Conservation (phyloP, 371 early-diverging fungal genomes). For the Mucor mucedo region DNA sequence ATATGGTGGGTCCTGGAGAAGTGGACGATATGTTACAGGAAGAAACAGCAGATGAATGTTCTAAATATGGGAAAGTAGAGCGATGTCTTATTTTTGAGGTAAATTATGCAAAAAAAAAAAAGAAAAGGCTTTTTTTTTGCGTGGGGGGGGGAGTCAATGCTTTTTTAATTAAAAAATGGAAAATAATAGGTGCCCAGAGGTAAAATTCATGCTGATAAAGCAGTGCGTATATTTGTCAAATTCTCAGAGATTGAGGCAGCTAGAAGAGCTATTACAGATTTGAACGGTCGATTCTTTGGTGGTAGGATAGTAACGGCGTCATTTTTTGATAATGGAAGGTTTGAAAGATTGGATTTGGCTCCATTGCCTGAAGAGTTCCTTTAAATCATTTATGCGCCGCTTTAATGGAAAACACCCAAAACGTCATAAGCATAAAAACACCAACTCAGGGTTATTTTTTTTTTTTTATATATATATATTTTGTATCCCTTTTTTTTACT, state of each 20-base stretch:
- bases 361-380: constrained; percentile 51
- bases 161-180: too few relatives aligned
- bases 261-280: constrained; percentile 58
- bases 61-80: constrained; percentile 74
- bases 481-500: neutral
- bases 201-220: constrained; percentile 60
- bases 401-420: constrained; percentile 11
- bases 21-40: constrained; percentile 75
- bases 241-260: constrained; percentile 61
- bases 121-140: too few relatives aligned
- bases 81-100: constrained; percentile 74
- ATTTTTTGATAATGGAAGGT: constrained; percentile 59
- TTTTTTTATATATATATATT: neutral
- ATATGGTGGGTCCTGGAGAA: constrained; percentile 75
- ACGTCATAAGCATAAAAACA: neutral
- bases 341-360: constrained; percentile 63
- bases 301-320: constrained; percentile 68
- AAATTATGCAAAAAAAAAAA: neutral
- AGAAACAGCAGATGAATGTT: constrained; percentile 80
- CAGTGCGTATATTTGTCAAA: constrained; percentile 76
- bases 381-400: constrained; percentile 4
- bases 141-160: too few relatives aligned
- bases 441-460: neutral
- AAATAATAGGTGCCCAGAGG: constrained; percentile 48
- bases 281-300: constrained; percentile 81